Percentiles rank a stretch among this genome's conserved stretches.
phyloP scores from a whole-genome alignment of 106 monocot species.

The Dioscorea dumetorum region DNA sequence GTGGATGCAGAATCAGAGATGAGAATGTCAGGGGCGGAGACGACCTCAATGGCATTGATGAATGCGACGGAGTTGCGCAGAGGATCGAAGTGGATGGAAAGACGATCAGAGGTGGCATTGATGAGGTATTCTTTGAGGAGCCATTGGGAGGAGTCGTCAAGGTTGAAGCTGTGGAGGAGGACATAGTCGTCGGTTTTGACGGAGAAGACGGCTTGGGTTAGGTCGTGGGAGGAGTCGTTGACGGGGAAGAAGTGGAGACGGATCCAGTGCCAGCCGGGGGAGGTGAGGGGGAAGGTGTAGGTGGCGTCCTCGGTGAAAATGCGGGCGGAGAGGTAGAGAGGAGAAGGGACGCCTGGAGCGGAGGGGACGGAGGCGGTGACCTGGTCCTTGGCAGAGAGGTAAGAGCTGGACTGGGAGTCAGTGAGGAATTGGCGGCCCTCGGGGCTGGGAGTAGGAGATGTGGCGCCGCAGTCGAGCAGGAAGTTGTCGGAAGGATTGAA shows the following conservation, averaged over 20 bases:
- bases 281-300: constrained; percentile 53
- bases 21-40: constrained; percentile 60
- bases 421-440: constrained; percentile 67
- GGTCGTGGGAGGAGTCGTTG: constrained; percentile 27
- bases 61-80: constrained; percentile 55
- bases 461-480: constrained; percentile 74
- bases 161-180: constrained; percentile 70
- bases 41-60: constrained; percentile 82
- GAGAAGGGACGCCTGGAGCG: constrained; percentile 46
- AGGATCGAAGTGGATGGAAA: constrained; percentile 56
- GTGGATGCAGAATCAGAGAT: constrained; percentile 34
- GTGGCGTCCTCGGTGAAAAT: constrained; percentile 62
- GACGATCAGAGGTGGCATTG: constrained; percentile 39
- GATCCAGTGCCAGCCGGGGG: constrained; percentile 84
- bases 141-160: constrained; percentile 21
- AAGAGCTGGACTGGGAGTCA: constrained; percentile 47
- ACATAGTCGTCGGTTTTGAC: constrained; percentile 61
- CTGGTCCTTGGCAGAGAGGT: constrained; percentile 38
- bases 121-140: constrained; percentile 72
- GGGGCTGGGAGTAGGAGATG: constrained; percentile 14
- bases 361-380: constrained; percentile 33
- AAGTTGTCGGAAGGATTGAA: constrained; percentile 61
- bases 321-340: constrained; percentile 66
- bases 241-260: constrained; percentile 78
- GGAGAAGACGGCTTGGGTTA: constrained; percentile 57